Base-by-base conservation (phyloP, 1,139 yeast species). In the Trichomonascaceae sp. region DNA sequence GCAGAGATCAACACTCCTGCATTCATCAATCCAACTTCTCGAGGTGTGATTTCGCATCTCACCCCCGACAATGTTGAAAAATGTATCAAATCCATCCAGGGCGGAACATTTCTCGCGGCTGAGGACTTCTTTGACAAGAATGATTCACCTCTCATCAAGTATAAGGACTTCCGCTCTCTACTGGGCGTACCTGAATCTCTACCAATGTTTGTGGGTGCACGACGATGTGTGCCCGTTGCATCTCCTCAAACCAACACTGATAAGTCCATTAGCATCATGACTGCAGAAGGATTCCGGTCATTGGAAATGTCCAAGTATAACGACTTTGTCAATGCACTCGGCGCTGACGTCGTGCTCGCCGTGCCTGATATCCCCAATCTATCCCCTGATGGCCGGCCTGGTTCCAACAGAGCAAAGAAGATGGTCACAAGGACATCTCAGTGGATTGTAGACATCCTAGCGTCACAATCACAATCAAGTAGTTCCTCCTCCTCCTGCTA, bases 31-130 rank as follows among this genome's bases (percentile, higher is more conserved):
- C 49, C 60, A 2, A 56, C 65, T 2, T 46, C 53, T 3, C 47
- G 67, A 27, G 67, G 66, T 2, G 57, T 54, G 1, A 46, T 62
- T 15, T 60, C 64, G 3, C 67, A 62, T 37, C 33, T 62, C 35
- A 59, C 66, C 13, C 67, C 66, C 4, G 67, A 62, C 39, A 52
- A 53, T 36, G 48, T 52, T 15, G 35, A 32, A 15, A 34, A 38
- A 23, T 38, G 43, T 8, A 14, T 17, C 8, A 35, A 35, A 13
- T 36, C 40, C 8, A 36, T 45, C 4, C 37, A 46, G 1, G 57
- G 49, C 2, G 37, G 38, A 14, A 30, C 31, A 9, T 26, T 36
- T 13, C 36, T 52, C 2, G 48, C 46, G 5, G 54, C 53, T 5
- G 62, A 59, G 38, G 60, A 57, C 33, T 52, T 48, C 35, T 39